A percentile compares a stretch with the other conserved stretches of the same genome.
Evolutionary conservation across 768 basidiomycete species (phyloP).

Genomic region (Agrocybe pediades): DNA sequence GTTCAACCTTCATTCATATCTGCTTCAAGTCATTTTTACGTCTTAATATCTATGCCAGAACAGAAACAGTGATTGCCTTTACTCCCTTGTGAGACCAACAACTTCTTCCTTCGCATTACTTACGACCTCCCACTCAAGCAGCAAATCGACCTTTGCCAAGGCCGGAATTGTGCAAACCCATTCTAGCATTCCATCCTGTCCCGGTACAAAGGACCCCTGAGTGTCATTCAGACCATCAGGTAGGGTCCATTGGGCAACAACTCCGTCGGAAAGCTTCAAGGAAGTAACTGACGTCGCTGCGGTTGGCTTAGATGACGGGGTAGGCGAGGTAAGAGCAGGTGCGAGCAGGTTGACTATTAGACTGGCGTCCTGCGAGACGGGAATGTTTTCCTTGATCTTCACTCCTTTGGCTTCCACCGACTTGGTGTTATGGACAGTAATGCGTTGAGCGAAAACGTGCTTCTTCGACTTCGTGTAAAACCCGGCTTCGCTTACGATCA

Average conservation of each 20-base stretch:
- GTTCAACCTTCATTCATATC: no score
- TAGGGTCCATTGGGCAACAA: conserved; percentile 33
- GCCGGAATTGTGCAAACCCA: conserved; percentile 30
- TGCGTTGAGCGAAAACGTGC: conserved; percentile 30
- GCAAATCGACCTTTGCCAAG: conserved; percentile 28
- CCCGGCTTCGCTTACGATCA: conserved; percentile 8
- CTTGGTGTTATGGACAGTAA: conserved; percentile 38
- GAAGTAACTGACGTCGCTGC: no score
- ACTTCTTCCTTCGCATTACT: conserved; percentile 8
- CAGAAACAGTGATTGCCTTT: no score
- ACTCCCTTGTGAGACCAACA: no score
- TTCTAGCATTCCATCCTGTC: conserved; percentile 32
- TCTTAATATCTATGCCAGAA: no score
- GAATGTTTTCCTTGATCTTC: conserved; percentile 36
- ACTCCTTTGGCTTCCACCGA: conserved; percentile 21
- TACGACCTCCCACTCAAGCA: conserved; percentile 35
- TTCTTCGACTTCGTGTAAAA: conserved; percentile 32
- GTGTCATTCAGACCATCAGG: conserved; percentile 18
- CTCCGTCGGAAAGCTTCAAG: conserved; percentile 22
- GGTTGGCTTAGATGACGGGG: no score
- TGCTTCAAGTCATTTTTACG: no score
- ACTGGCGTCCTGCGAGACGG: conserved; percentile 31
- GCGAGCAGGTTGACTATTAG: conserved; percentile 33
- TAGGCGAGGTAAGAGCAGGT: conserved; percentile 23
- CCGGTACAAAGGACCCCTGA: conserved; percentile 24